Base-by-base conservation (phyloP, 2,329 filamentous ascomycete genomes). In the Colletotrichum camelliae region DNA sequence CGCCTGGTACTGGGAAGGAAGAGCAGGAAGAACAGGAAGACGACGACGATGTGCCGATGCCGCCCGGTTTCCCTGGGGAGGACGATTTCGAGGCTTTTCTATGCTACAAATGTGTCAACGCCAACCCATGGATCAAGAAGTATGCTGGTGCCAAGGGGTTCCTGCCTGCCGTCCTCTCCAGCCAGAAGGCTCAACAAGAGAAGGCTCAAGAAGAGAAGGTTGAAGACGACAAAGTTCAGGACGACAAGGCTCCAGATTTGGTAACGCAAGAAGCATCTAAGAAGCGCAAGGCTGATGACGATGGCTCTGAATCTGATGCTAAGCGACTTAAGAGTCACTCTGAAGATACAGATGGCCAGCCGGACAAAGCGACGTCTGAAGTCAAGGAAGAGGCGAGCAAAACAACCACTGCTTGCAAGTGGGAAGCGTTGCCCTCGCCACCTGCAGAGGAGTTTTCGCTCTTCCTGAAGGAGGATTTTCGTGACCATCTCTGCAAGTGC, bases 61-160 rank as follows among this genome's bases (percentile, higher is more conserved):
- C 96, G 1, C 92, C 94, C 0, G 95, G 95, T 1, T 99, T 99
- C 79, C 97, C 97, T 0, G 89, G 90, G 0, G 96, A 98, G 80
- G 95, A 98, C 33, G 92, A 94, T 35, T 99, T 99, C 78, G 95
- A 97, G 69, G 92, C 93, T 33, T 94, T 98, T 81, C 90, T 99
- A 48, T 99, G 97, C 87, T 98, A 97, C 87, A 97, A 98, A 82
- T 99, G 97, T 80, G 90, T 98, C 16, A 93, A 96, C 55, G 92
- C 95, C 2, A 92, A 96, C 79, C 95, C 96, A 0, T 99, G 97
- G 97, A 93, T 98, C 83, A 97, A 96, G 86, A 89, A 89, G 77
- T 98, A 98, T 82, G 96, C 95, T 7, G 94, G 94, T 3, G 91
- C 94, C 0, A 82, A 91, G 1, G 96, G 96, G 0, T 98, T 99